phyloP scores from a whole-genome alignment of 208 protist species.

The Kentomonas sorsogonicus region DNA sequence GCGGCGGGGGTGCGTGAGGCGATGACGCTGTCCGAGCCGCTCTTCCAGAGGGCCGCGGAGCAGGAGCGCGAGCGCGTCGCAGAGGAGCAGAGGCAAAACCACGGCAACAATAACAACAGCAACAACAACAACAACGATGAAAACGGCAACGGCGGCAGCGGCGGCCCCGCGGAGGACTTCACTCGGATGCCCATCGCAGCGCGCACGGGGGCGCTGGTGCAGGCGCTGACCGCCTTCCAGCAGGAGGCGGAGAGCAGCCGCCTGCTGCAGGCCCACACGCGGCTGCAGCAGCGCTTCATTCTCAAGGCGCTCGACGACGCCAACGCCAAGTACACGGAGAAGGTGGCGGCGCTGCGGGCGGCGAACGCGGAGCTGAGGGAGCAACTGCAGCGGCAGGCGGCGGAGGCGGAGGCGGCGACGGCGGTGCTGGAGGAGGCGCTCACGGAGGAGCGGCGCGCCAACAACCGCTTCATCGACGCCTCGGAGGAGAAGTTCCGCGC shows the following conservation, averaged over 20 bases:
- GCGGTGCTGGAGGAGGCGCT: not conserved
- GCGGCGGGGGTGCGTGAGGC: not conserved
- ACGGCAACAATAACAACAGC: conserved; percentile 2
- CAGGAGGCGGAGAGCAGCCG: not conserved
- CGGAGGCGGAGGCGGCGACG: not conserved
- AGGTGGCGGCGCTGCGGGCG: not conserved
- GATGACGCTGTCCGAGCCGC: too few relatives aligned
- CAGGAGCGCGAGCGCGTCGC: not conserved
- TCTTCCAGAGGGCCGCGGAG: not conserved
- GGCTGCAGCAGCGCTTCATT: not conserved
- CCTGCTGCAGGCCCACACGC: not conserved
- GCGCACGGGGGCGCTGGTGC: not conserved
- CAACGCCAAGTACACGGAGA: not conserved
- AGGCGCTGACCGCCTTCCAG: not conserved
- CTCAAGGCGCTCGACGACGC: not conserved
- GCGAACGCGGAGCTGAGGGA: not conserved
- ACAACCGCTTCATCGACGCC: not conserved
- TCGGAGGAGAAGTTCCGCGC: not conserved
- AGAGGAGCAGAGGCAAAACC: conserved; percentile 1
- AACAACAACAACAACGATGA: not conserved
- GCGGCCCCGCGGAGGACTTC: not conserved
- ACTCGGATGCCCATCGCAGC: not conserved
- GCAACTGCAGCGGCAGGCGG: not conserved
- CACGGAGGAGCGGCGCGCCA: not conserved
- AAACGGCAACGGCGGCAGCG: not conserved